A percentile compares a stretch with the other conserved stretches of the same genome.
These are phyloP conservation scores for Neofusicoccum kwambonambiense DNA, from an alignment of 2,329 filamentous ascomycete species.

Conservation along the genomic window DNA sequence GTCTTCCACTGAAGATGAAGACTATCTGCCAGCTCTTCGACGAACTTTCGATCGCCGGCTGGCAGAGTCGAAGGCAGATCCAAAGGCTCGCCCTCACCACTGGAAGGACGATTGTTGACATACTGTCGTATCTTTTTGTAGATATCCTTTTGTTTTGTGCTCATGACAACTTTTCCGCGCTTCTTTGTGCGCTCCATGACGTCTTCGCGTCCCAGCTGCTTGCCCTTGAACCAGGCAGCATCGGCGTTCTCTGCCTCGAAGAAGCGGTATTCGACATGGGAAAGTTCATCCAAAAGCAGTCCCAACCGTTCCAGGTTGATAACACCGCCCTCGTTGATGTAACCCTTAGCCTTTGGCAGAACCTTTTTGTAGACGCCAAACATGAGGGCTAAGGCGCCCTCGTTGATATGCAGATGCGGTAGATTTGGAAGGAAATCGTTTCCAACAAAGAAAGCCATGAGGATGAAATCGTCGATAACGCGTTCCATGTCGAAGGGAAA, in stretches of 20 bases:
- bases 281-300: slow-evolving; percentile 76
- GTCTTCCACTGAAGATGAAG: slow-evolving; percentile 66
- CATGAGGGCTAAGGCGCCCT: slow-evolving; percentile 94
- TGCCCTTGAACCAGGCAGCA: slow-evolving; percentile 87
- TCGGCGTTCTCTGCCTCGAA: slow-evolving; percentile 90
- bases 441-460: slow-evolving; percentile 99
- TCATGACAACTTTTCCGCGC: slow-evolving; percentile 68
- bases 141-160: slow-evolving; percentile 75
- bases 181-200: slow-evolving; percentile 61
- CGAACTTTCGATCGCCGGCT: slow-evolving; percentile 87
- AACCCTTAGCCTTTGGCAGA: slow-evolving; percentile 82
- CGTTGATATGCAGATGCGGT: slow-evolving; percentile 95
- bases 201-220: slow-evolving; percentile 69
- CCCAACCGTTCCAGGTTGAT: slow-evolving; percentile 83
- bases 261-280: slow-evolving; percentile 84
- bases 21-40: slow-evolving; percentile 77
- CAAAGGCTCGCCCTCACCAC: slow-evolving; percentile 52
- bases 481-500: slow-evolving; percentile 92
- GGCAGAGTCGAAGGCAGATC: slow-evolving; percentile 72
- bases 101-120: slow-evolving; percentile 64
- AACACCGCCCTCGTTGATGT: slow-evolving; percentile 92
- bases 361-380: slow-evolving; percentile 94
- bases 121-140: slow-evolving; percentile 82
- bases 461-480: slow-evolving; percentile 97
- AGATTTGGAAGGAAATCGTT: slow-evolving; percentile 99